Evolutionary conservation across 2,329 filamentous ascomycete species (phyloP), one percentile per base, ranked within the genome.

Genomic region (Talaromyces sp.): DNA sequence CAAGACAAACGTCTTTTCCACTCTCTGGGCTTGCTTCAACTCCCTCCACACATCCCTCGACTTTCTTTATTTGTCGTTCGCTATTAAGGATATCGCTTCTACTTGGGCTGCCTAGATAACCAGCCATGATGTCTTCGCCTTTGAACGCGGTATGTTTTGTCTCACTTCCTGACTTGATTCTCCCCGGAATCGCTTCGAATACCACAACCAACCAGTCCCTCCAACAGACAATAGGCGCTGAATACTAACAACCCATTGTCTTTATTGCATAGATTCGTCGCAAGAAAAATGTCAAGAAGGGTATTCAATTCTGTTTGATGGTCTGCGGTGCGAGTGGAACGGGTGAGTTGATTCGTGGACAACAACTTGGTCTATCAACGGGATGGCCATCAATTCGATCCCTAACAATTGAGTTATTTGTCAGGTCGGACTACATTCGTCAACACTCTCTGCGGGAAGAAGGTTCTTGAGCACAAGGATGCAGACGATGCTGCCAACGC

Each of bases 271-370:
- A 96, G 89, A 92, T 97, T 76, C 92, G 94, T 80, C 89, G 91
- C 80, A 99, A 99, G 93, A 99, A 99, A 89, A 97, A 99, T 85
- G 93, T 99, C 81, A 97, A 97, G 89, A 97, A 97, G 86, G 94
- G 94, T 75, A 97, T 99, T 74, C 94, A 99, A 84, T 99, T 99
- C 83, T 97, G 92, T 78, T 80, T 99, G 85, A 99, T 99, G 94
- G 94, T 99, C 72, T 97, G 94, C 76, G 94, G 94, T 81, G 94
- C 94, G 75, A 97, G 93, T 69, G 94, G 94, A 78, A 97, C 94
- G 78, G 94, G 91, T 96, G 86, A 72, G 84, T 63, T 51, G 52
- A 53, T 39, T 57, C 37, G 45, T 48, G 45, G 28, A n/a, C 33
- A 35, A 28, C 33, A n/a, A n/a, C n/a, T n/a, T 48, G 28, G 45